Evolutionary conservation across 352 stramenopile genomes (phyloP).

Genomic region (Pythium volutum): DNA sequence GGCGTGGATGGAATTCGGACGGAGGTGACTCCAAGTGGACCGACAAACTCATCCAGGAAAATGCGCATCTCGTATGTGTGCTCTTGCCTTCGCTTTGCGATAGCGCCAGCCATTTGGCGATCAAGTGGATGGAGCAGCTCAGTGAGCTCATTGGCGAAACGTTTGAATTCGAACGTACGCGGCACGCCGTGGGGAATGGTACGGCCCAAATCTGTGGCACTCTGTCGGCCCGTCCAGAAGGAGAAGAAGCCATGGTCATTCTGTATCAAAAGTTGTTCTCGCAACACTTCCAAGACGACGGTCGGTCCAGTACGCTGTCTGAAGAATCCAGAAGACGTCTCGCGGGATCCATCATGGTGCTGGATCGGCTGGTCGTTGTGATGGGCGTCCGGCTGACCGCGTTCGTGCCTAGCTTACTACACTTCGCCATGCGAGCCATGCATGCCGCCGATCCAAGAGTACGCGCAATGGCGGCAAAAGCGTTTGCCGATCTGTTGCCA

Average conservation of each 20-base stretch:
- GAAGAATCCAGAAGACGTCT: constrained; percentile 10
- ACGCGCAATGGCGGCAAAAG: constrained; percentile 45
- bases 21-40: constrained; percentile 20
- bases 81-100: constrained; percentile 35
- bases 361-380: constrained; percentile 45
- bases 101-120: constrained; percentile 25
- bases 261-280: constrained; percentile 53
- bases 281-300: background rate
- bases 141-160: constrained; percentile 26
- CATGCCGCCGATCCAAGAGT: constrained; percentile 37
- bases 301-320: background rate
- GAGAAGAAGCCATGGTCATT: constrained; percentile 25
- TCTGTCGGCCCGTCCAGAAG: background rate
- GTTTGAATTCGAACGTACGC: constrained; percentile 28
- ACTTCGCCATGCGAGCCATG: constrained; percentile 71
- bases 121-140: constrained; percentile 47
- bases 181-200: constrained; percentile 34
- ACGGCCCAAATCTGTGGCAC: constrained; percentile 34
- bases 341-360: constrained; percentile 48
- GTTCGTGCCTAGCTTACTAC: constrained; percentile 66
- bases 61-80: constrained; percentile 44
- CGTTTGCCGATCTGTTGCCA: constrained; percentile 68
- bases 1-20: constrained; percentile 32
- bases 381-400: constrained; percentile 37
- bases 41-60: constrained; percentile 43